Conservation (phyloP, 805 yeast genomes). For the Wickerhamiella nectarea region DNA sequence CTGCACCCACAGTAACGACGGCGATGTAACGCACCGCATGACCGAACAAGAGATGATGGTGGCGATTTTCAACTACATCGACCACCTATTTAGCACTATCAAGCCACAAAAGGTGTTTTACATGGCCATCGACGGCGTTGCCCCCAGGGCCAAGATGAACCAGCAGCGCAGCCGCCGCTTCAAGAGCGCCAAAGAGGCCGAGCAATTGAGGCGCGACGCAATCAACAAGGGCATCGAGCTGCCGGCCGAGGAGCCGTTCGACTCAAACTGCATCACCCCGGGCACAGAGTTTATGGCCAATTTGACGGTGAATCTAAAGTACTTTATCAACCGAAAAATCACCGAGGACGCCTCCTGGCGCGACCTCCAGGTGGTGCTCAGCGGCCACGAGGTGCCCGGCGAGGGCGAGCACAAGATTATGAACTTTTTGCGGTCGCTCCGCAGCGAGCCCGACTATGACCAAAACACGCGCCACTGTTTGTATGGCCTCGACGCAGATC, state of each 20-base stretch:
- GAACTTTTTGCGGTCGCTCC: constrained; percentile 73
- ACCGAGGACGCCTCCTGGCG: constrained; percentile 83
- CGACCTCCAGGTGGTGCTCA: constrained; percentile 55
- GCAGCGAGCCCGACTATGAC: constrained; percentile 59
- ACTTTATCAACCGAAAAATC: constrained; percentile 77
- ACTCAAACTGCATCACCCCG: constrained; percentile 86
- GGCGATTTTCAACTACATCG: constrained; percentile 87
- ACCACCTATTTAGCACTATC: constrained; percentile 77
- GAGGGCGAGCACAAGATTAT: constrained; percentile 97
- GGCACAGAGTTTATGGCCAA: constrained; percentile 95
- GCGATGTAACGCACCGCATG: constrained; percentile 45
- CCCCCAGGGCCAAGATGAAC: constrained; percentile 97
- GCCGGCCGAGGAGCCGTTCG: constrained; percentile 78
- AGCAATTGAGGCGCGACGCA: constrained; percentile 61
- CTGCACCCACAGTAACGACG: constrained; percentile 79
- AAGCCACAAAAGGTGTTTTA: constrained; percentile 76
- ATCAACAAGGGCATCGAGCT: constrained; percentile 55
- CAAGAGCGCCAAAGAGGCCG: constrained; percentile 87
- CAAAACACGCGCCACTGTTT: constrained; percentile 84
- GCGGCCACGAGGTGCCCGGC: constrained; percentile 96
- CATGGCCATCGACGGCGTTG: constrained; percentile 98
- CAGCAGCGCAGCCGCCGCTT: constrained; percentile 95
- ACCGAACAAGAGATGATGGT: constrained; percentile 86
- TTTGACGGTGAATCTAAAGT: constrained; percentile 65
- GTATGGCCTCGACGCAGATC: constrained; percentile 92